Evolutionary conservation across 2,329 filamentous ascomycete species (phyloP).

Genomic region (Hypoxylon sp.): DNA sequence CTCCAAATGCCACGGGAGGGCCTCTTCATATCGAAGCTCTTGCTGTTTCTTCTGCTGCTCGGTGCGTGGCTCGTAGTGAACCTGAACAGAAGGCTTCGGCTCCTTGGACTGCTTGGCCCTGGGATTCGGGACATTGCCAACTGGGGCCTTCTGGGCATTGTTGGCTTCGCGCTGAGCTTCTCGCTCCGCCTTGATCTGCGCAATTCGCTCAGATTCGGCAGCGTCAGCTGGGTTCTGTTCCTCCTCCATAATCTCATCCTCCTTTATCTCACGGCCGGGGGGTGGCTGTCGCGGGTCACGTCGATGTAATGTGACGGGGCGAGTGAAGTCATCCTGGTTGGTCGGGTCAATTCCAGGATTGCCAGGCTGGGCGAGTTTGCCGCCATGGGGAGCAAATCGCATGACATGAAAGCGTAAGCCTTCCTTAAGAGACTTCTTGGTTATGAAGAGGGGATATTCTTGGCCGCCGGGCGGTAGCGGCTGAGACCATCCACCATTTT

Average conservation of each 20-base stretch:
- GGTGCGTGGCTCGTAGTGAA: constrained; percentile 79
- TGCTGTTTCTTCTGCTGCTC: constrained; percentile 82
- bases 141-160: constrained; percentile 90
- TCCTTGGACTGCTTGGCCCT: constrained; percentile 63
- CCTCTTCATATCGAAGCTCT: constrained; percentile 88
- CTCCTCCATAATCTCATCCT: constrained; percentile 61
- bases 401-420: constrained; percentile 88
- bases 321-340: constrained; percentile 80
- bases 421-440: constrained; percentile 80
- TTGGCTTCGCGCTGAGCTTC: constrained; percentile 88
- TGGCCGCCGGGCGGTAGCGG: constrained; percentile 54
- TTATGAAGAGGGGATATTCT: constrained; percentile 78
- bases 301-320: constrained; percentile 87
- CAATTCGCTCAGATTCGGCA: constrained; percentile 69
- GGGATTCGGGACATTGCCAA: constrained; percentile 65
- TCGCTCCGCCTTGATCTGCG: constrained; percentile 78
- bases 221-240: constrained; percentile 59
- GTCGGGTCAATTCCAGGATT: constrained; percentile 72
- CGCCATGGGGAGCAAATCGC: constrained; percentile 69
- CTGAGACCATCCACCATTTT: constrained; percentile 67
- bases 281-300: constrained; percentile 80
- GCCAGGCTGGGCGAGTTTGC: constrained; percentile 54
- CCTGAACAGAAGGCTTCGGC: constrained; percentile 79
- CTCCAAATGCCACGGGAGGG: constrained; percentile 94
- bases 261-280: constrained; percentile 69